phyloP scores from a whole-genome alignment of 2,329 filamentous ascomycete species.

The Aspergillus flavus region DNA sequence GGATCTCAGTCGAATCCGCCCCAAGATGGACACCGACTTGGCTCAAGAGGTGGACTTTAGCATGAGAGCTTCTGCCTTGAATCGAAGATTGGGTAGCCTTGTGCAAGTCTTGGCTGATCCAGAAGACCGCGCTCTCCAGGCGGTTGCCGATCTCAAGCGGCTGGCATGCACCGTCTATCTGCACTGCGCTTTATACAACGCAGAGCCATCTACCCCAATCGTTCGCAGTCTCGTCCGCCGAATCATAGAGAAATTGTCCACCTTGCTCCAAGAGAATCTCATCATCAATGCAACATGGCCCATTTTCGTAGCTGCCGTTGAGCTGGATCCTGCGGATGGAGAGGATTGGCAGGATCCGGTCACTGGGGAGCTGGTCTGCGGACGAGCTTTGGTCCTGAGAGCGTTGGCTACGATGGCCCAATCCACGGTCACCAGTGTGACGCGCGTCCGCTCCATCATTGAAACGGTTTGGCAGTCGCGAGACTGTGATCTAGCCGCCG shows the following conservation, averaged over 20 bases:
- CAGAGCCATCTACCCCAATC: not conserved
- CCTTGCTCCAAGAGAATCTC: not conserved
- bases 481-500: constrained; percentile 21
- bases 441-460: constrained; percentile 41
- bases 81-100: not conserved
- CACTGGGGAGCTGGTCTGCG: not conserved
- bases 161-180: constrained; percentile 4
- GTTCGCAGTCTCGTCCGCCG: not conserved
- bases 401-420: constrained; percentile 8
- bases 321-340: constrained; percentile 37
- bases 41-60: not conserved
- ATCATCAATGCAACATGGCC: constrained; percentile 23
- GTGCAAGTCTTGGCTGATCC: not conserved
- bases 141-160: constrained; percentile 3
- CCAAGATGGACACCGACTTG: not conserved
- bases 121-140: not conserved
- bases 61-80: not conserved
- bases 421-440: constrained; percentile 32
- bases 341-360: constrained; percentile 30
- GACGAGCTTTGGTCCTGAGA: not conserved
- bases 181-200: not conserved
- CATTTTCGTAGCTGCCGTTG: constrained; percentile 30
- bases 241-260: not conserved
- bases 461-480: constrained; percentile 43
- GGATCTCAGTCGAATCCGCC: not conserved